A percentile compares a stretch with the other conserved stretches of the same genome.
phyloP scores from a whole-genome alignment of 257 asterid genomes.

The Petrea volubilis region DNA sequence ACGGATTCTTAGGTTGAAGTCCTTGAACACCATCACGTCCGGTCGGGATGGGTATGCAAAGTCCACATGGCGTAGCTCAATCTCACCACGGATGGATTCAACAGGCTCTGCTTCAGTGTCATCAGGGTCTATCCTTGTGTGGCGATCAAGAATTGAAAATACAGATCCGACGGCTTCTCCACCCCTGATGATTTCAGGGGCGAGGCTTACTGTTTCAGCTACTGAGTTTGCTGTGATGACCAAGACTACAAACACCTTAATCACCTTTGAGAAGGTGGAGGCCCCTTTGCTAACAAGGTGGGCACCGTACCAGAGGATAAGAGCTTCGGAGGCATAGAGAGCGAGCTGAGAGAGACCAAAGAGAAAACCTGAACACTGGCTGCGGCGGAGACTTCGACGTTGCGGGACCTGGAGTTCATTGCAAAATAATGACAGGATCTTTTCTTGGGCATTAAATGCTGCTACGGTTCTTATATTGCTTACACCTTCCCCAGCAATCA shows the following conservation, averaged over 20 bases:
- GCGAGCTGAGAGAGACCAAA: constrained; percentile 98
- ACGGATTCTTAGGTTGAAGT: constrained; percentile 72
- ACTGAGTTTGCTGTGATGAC: constrained; percentile 94
- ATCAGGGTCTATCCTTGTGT: constrained; percentile 79
- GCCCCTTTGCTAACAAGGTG: constrained; percentile 76
- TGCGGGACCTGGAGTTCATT: constrained; percentile 82
- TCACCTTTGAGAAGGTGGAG: constrained; percentile 91
- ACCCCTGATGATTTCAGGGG: constrained; percentile 91
- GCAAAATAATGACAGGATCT: constrained; percentile 65
- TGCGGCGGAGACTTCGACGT: constrained; percentile 64
- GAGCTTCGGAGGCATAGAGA: constrained; percentile 91
- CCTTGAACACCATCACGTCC: constrained; percentile 82
- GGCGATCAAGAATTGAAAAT: constrained; percentile 80
- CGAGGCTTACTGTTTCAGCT: constrained; percentile 94
- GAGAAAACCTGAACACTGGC: constrained; percentile 71
- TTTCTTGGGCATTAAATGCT: constrained; percentile 90
- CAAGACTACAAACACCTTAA: constrained; percentile 89
- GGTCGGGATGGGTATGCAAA: constrained; percentile 94
- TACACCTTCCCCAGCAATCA: constrained; percentile 99
- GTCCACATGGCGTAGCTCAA: constrained; percentile 91
- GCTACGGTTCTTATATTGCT: constrained; percentile 98
- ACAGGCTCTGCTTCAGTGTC: constrained; percentile 80
- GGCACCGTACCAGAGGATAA: constrained; percentile 90
- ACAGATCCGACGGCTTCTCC: constrained; percentile 98
- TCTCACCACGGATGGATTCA: constrained; percentile 80